Conservation (phyloP, 495 filamentous ascomycete genomes). For the Neurospora hispaniola region DNA sequence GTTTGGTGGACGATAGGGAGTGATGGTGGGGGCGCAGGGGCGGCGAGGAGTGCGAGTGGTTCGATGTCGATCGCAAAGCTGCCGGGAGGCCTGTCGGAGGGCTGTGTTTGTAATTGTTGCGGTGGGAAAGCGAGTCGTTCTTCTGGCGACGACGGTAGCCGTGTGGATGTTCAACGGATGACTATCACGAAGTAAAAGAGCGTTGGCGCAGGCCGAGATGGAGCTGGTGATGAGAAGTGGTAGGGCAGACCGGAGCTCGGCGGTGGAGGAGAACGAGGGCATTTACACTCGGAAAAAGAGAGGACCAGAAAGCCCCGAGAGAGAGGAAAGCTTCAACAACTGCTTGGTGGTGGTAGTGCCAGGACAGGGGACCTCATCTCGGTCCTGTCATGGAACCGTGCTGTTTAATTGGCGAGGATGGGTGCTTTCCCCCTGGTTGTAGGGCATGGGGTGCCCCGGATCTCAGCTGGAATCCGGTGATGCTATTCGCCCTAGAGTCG, state of each 20-base stretch:
- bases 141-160: conserved; percentile 25
- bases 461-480: background rate
- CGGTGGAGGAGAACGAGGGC: conserved; percentile 21
- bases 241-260: background rate
- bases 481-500: background rate
- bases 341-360: background rate
- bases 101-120: background rate
- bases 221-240: conserved; percentile 14
- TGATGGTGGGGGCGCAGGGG: conserved; percentile 10
- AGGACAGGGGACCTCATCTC: conserved; percentile 1
- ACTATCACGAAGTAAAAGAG: conserved; percentile 27
- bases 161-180: conserved; percentile 21
- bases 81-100: background rate
- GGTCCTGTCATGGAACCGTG: conserved; percentile 4
- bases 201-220: conserved; percentile 23
- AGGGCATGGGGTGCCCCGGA: background rate
- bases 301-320: background rate
- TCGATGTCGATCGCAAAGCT: conserved; percentile 8
- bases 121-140: conserved; percentile 15
- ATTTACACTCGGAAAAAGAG: conserved; percentile 15
- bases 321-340: background rate
- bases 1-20: conserved; percentile 19
- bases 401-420: background rate
- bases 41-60: conserved; percentile 15
- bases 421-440: background rate